Base-by-base conservation (phyloP, 202 grass and related monocot species). In the Zizania palustris region DNA sequence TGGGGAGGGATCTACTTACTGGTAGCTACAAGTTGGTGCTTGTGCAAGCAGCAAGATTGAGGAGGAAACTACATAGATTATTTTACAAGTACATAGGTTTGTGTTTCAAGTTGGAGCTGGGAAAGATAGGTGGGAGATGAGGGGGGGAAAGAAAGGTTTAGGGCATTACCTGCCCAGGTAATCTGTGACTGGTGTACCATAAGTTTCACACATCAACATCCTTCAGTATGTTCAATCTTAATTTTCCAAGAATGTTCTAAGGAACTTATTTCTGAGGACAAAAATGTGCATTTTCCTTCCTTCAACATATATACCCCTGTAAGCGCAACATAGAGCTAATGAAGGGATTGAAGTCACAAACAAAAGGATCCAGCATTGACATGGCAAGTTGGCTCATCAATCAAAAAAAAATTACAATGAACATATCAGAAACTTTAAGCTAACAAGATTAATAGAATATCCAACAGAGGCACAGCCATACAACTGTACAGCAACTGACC, bases 121-220 rank as follows among this genome's bases (percentile, higher is more conserved):
- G 71, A 85, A 67, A 81, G 65, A 60, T 62, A 45, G 14, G 36
- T 20, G 45, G 67, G 74, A 45, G 28, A 44, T 78, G 5, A 45
- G 81, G 69, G 81, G 69, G 37, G 11, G 41, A 34, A 15, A 65
- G 59, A 65, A 75, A 28, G 28, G 28, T 69, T 56, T 70, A 76
- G 86, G 72, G 58, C 63, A 75, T 40, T 45, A 41, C 18, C 56
- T 74, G 68, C 56, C 81, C 41, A 53, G 42, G 70, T 75, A 49
- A 35, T 63, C 11, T 76, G 80, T 80, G 75, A 42, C 54, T 67
- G 51, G 68, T 77, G 85, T 83, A 56, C 9, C 63, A 62, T 80
- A 58, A 71, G 78, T 65, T 65, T 64, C 70, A 78, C 74, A 78
- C 67, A 63, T 88, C 76, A 54, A 54, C 81, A 80, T 71, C 43